Evolutionary conservation across 2,329 filamentous ascomycete species (phyloP), one percentile per base, ranked within the genome.

Genomic region (Talaromyces islandicus): DNA sequence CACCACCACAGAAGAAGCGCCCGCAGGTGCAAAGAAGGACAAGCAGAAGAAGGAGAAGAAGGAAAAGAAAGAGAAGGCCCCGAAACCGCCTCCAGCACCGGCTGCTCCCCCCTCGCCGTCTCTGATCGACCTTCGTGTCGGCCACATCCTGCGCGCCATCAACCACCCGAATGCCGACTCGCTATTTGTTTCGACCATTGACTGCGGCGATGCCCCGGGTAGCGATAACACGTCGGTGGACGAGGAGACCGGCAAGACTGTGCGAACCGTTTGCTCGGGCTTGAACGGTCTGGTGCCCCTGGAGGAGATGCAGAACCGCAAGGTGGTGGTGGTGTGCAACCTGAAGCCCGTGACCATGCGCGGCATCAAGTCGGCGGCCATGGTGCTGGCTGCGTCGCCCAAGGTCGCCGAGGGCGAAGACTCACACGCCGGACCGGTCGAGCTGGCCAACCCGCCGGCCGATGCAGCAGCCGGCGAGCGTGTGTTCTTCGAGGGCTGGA

Each of bases 291-390:
- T 97, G 30, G 80, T 99, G 1, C 94, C 94, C 0, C 83, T 99
- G 53, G 91, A 91, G 75, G 91, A 96, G 76, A 97, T 99, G 94
- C 94, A 99, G 77, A 87, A 88, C 71, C 91, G 94, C 75, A 96
- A 95, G 80, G 91, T 99, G 63, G 85, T 99, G 32, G 90, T 94
- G 1, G 93, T 99, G 24, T 96, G 91, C 83, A 99, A 99, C 78
- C 85, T 99, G 67, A 99, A 99, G 83, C 94, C 94, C 56, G 94
- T 97, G 75, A 99, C 95, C 76, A 99, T 99, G 94, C 90, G 94
- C 65, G 94, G 94, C 66, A 84, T 91, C 73, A 89, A 89, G 73
- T 89, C 83, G 32, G 82, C 78, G 58, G 88, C 92, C 70, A 97
- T 99, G 94, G 94, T 99, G 17, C 85, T 99, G 43, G 94, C 94